phyloP scores from a whole-genome alignment of 805 yeast genomes.

The Cyberlindnera suaveolens region DNA sequence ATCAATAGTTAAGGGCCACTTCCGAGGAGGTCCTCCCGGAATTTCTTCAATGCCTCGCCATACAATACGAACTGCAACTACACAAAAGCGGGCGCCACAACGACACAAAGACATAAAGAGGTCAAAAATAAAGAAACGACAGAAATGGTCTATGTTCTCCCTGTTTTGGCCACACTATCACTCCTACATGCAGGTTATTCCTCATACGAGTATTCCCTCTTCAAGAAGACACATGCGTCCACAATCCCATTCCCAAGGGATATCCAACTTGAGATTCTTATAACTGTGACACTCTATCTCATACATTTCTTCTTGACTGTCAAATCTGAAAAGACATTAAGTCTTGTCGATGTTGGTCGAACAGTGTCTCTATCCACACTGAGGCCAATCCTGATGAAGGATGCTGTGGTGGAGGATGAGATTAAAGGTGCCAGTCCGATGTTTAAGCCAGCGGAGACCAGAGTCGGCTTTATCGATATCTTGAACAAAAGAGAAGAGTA shows the following conservation, averaged over 20 bases:
- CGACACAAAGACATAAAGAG: too few relatives aligned
- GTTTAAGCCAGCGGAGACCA: slow-evolving; percentile 41
- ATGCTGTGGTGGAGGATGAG: slow-evolving; percentile 44
- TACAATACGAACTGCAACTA: too few relatives aligned
- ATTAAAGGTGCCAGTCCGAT: slow-evolving; percentile 37
- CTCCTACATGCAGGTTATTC: slow-evolving; percentile 49
- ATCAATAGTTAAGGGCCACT: too few relatives aligned
- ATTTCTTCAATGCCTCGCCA: too few relatives aligned
- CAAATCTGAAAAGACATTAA: slow-evolving; percentile 19
- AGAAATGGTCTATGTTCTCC: slow-evolving; percentile 4
- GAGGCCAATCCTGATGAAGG: slow-evolving; percentile 41
- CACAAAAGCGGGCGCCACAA: too few relatives aligned
- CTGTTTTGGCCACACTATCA: slow-evolving; percentile 6
- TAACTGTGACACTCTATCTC: slow-evolving; percentile 38
- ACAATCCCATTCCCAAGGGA: slow-evolving; percentile 34
- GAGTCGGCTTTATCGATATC: slow-evolving; percentile 49
- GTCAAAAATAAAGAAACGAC: not conserved
- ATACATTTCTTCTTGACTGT: slow-evolving; percentile 21
- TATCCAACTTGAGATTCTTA: slow-evolving; percentile 42
- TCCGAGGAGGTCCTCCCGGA: too few relatives aligned
- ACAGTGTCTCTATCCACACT: slow-evolving; percentile 28
- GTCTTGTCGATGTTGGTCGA: slow-evolving; percentile 24
- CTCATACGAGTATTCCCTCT: slow-evolving; percentile 44
- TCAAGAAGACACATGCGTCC: slow-evolving; percentile 18
- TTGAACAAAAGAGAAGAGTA: slow-evolving; percentile 38